Base-by-base conservation (phyloP, 1,284 basidiomycete species). In the Violaceomyces palustris region DNA sequence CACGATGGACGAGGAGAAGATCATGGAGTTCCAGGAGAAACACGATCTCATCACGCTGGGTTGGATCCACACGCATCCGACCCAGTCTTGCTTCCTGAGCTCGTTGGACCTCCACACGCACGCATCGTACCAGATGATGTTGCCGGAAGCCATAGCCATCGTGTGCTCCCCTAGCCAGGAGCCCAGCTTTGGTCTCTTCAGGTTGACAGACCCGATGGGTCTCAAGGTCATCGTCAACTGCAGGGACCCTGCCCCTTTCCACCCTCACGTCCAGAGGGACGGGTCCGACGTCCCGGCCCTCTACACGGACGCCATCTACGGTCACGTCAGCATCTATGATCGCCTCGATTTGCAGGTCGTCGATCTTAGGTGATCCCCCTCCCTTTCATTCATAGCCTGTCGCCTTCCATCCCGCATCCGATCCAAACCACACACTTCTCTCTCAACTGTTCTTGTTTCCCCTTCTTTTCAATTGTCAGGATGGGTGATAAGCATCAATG, bases 41-140 rank as follows among this genome's bases (percentile, higher is more conserved):
- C 75, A 84, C 45, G 80, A 79, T 50, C 72, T 92, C 63, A 83
- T 91, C 43, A 89, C 87, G 6, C 79, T 93, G 36, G 89, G 88
- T 47, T 92, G 88, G 89, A 91, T 91, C 56, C 88, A 92, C 75
- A 92, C 88, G 0, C 88, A 92, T 72, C 89, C 89, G 1, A 85
- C 87, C 12, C 88, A 91, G 61, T 85, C 83, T 42, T 91, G 88
- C 50, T 76, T 76, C 54, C 60, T 91, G 83, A 87, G 85, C 6
- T 88, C 86, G 18, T 82, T 88, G 10, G 88, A 91, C 71, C 74
- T 92, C 29, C 89, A 92, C 64, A 91, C 88, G 2, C 88, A 92
- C 69, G 83, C 85, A 1, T 82, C 81, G 6, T 92, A 89, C 75
- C 88, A 92, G 60, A 74, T 81, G 19, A 88, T 88, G 83, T 78